Evolutionary conservation across 129 eudicot genomes (phyloP), one percentile per base, ranked within the genome.

Genomic region (Lonicera japonica): DNA sequence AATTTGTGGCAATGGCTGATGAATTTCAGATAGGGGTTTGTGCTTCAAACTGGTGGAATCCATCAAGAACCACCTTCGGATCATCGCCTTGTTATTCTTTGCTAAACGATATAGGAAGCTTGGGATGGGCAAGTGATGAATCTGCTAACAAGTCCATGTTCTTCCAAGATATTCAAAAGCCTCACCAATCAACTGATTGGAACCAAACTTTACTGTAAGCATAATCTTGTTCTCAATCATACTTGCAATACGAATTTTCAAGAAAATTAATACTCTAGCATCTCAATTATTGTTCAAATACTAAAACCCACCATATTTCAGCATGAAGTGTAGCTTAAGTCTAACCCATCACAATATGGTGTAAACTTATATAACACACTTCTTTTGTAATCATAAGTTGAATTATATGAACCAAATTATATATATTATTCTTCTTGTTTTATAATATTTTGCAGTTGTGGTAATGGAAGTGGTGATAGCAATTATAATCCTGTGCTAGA

Each of bases 31-130:
- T 70, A 13, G 87, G 80, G 18, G 75, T 77, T 57, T 77, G 80
- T 63, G 80, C 68, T 25, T 76, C 64, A 22, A 77, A 61, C 69
- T 81, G 74, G 83, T 81, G 83, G 87, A 70, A 62, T 66, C 45
- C 65, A 19, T 50, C 76, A 10, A 43, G 16, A 5, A 59, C 20
- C 58, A 23, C 23, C 39, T 73, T 73, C 36, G 70, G 73, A 17
- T 71, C 58, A 58, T 75, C 66, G 10, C 59, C 63, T 64, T 67
- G 69, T 72, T 62, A 58, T 11, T 39, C 75, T 11, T 24, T 55
- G 23, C 39, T 64, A 1, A 54, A 21, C 17, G 67, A 48, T 63
- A 61, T 67, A 22, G 80, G 73, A 29, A 47, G 24, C 65, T 77
- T 72, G 60, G 75, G 70, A 21, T 77, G 86, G 86, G 60, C 61